Conservation (phyloP, 805 yeast genomes). For the Ascoidea tarda region DNA sequence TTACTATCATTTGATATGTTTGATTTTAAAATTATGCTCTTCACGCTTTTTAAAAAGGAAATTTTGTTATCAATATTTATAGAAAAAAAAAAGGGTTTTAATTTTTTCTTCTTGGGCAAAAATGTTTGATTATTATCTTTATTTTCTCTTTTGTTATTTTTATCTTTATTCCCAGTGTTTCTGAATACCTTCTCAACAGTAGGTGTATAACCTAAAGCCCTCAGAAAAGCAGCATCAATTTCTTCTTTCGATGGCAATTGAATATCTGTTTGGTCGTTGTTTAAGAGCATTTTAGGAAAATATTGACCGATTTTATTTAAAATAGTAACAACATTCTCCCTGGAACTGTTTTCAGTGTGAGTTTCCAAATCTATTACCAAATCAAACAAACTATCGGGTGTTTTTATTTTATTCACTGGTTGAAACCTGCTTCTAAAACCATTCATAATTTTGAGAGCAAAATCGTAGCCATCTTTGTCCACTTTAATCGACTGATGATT, state of each 20-base stretch:
- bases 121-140: conserved; percentile 5
- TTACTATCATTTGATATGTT: too few relatives aligned
- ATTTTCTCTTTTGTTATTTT: conserved; percentile 4
- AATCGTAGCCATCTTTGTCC: conserved; percentile 18
- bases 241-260: conserved; percentile 25
- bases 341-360: conserved; percentile 26
- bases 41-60: background rate
- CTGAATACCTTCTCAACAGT: conserved; percentile 23
- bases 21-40: background rate
- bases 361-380: conserved; percentile 43
- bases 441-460: conserved; percentile 47
- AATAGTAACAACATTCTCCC: conserved; percentile 32
- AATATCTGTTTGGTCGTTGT: conserved; percentile 9
- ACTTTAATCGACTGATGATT: conserved; percentile 75
- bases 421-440: conserved; percentile 66
- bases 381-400: conserved; percentile 62
- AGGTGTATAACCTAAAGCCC: conserved; percentile 44
- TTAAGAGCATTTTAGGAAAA: conserved; percentile 28
- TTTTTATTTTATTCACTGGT: conserved; percentile 26
- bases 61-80: too few relatives aligned
- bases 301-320: conserved; percentile 16
- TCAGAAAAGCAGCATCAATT: conserved; percentile 30
- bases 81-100: conserved; percentile 1
- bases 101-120: conserved; percentile 3
- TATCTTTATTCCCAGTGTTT: conserved; percentile 5